Conservation (phyloP, 257 asterid species). For the Nicotiana knightiana region DNA sequence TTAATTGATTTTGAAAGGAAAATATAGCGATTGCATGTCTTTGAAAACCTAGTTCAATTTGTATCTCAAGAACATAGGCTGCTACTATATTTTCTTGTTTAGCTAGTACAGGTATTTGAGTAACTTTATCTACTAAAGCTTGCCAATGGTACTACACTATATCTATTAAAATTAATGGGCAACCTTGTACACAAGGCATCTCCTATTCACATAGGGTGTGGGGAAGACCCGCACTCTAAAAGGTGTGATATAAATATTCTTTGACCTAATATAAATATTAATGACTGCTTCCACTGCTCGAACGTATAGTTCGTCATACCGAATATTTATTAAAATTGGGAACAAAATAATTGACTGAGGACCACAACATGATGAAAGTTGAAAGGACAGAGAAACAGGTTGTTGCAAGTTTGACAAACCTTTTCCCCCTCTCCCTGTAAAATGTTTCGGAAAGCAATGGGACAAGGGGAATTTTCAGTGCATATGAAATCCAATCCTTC, state of each 20-base stretch:
- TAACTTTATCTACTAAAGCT: no score
- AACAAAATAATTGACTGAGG: neutral
- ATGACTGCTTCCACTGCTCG: fast-evolving
- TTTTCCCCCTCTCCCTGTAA: neutral
- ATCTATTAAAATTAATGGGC: no score
- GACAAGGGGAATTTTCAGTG: neutral
- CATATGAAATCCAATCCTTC: neutral
- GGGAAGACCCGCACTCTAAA: fast-evolving
- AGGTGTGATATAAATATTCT: no score
- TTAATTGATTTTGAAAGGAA: neutral
- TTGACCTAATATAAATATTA: no score
- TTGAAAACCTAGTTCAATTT: neutral
- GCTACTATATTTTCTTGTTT: neutral
- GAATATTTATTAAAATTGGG: neutral
- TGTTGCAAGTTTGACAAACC: neutral
- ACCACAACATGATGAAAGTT: neutral
- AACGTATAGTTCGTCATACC: fast-evolving
- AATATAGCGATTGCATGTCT: neutral
- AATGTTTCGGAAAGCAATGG: neutral
- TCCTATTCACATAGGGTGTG: no score
- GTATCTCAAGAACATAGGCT: neutral
- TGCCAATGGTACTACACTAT: no score
- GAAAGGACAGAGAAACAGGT: neutral
- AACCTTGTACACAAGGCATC: no score
- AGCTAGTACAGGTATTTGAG: no score